These are phyloP conservation scores for Aureobasidium sp. DNA, from an alignment of 2,329 filamentous ascomycete species.

Conservation along the genomic window DNA sequence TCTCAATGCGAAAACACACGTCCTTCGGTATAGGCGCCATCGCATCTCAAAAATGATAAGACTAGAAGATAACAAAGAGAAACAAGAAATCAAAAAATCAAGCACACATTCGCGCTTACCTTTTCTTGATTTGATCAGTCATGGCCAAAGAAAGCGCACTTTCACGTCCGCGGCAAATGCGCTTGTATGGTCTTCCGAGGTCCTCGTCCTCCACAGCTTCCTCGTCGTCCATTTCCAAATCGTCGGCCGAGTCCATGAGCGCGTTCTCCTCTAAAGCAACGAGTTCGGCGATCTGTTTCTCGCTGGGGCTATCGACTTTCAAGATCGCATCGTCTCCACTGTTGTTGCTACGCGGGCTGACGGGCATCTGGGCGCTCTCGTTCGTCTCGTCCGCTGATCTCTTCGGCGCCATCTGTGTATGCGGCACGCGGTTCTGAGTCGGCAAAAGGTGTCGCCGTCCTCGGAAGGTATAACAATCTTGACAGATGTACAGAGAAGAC, in stretches of 20 bases:
- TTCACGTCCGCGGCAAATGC: constrained; percentile 12
- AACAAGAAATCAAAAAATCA: neutral
- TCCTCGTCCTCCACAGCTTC: neutral
- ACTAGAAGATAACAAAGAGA: neutral
- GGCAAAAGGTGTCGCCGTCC: neutral
- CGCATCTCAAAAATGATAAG: neutral
- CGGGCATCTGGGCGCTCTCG: neutral
- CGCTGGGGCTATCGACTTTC: constrained; percentile 15
- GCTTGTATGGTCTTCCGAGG: constrained; percentile 8
- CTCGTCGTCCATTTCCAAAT: constrained; percentile 1
- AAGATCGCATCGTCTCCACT: neutral
- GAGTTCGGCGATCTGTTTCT: constrained; percentile 1
- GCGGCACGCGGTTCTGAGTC: neutral
- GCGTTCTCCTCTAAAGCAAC: constrained; percentile 7
- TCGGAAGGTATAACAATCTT: neutral
- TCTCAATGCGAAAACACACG: neutral
- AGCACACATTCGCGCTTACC: neutral
- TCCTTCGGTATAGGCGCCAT: neutral
- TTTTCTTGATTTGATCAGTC: constrained; percentile 5
- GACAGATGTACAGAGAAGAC: neutral
- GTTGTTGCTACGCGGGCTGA: constrained; percentile 2
- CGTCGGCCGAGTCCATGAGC: constrained; percentile 6
- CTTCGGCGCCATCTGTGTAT: constrained; percentile 4
- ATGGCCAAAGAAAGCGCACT: constrained; percentile 14
- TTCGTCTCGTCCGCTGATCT: neutral